Evolutionary conservation across 768 basidiomycete genomes (phyloP).

Genomic region (Nidularia pulvinata): DNA sequence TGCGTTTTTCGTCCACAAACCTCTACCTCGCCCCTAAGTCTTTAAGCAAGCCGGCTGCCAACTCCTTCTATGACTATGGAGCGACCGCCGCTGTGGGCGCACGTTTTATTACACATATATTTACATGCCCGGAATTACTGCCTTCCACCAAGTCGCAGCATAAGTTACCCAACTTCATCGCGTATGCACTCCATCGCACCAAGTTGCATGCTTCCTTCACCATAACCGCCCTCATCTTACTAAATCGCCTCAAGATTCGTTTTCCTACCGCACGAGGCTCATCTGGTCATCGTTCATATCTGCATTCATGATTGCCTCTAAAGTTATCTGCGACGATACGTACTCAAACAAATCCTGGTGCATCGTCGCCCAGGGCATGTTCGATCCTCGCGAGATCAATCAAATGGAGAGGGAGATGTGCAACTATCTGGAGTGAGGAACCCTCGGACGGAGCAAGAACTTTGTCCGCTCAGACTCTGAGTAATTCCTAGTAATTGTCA

Average conservation of each 20-base stretch:
- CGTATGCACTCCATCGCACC: conserved; percentile 86
- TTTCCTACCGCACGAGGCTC: conserved; percentile 92
- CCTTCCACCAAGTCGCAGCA: conserved; percentile 60
- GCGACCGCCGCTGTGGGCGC: conserved; percentile 65
- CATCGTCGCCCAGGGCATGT: conserved; percentile 89
- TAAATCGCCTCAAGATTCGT: conserved; percentile 87
- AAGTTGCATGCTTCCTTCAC: conserved; percentile 71
- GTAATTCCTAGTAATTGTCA: too few species aligned
- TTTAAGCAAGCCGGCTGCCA: too few species aligned
- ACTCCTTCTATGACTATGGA: conserved; percentile 81
- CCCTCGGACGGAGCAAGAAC: too few species aligned
- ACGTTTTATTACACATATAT: conserved; percentile 83
- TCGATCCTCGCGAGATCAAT: conserved; percentile 86
- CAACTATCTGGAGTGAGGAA: conserved; percentile 79
- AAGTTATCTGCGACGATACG: conserved; percentile 93
- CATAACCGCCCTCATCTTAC: conserved; percentile 65
- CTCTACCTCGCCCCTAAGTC: too few species aligned
- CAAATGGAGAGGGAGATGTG: conserved; percentile 98
- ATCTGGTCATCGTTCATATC: conserved; percentile 93
- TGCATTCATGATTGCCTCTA: conserved; percentile 91
- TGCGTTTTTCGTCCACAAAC: too few species aligned
- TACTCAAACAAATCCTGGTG: conserved; percentile 95
- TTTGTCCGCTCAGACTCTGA: too few species aligned
- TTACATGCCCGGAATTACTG: conserved; percentile 84
- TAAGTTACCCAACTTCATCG: conserved; percentile 76